Evolutionary conservation across 2,329 filamentous ascomycete genomes (phyloP).

Genomic region (Herpotrichia juniperi): DNA sequence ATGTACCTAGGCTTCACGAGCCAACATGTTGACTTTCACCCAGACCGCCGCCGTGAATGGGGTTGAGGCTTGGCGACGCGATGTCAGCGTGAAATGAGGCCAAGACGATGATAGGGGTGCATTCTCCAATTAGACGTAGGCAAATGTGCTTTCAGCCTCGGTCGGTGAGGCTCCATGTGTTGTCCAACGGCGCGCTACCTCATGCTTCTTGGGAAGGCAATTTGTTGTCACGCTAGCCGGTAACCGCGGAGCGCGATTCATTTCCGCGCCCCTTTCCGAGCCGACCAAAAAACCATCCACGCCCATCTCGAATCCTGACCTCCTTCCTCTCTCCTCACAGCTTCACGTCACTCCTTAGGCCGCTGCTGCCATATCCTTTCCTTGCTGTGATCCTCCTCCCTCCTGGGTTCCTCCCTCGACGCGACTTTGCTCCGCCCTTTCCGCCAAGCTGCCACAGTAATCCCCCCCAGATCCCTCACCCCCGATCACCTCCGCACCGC

Average conservation of each 20-base stretch:
- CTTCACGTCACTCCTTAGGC: constrained; percentile 46
- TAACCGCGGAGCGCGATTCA: constrained; percentile 36
- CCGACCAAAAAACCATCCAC: constrained; percentile 21
- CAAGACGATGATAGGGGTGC: constrained; percentile 1
- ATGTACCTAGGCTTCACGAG: constrained; percentile 6
- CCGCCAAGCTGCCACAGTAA: background rate
- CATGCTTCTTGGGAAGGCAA: constrained; percentile 8
- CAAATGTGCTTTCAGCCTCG: background rate
- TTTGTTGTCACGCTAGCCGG: constrained; percentile 18
- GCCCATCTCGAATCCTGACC: constrained; percentile 6
- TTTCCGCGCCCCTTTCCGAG: constrained; percentile 45
- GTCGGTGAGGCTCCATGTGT: constrained; percentile 20
- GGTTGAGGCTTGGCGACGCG: background rate
- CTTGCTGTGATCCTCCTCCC: background rate
- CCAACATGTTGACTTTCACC: background rate
- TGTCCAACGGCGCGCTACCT: constrained; percentile 10
- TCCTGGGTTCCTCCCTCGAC: background rate
- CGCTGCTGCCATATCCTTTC: constrained; percentile 18
- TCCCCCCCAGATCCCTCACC: background rate
- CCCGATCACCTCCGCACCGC: constrained; percentile 4
- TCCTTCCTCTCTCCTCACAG: constrained; percentile 14
- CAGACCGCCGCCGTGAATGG: background rate
- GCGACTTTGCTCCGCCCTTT: background rate
- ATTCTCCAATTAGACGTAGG: background rate
- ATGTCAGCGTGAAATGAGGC: background rate